Base-by-base conservation (phyloP, 441 rosid species). In the Sinapis alba region DNA sequence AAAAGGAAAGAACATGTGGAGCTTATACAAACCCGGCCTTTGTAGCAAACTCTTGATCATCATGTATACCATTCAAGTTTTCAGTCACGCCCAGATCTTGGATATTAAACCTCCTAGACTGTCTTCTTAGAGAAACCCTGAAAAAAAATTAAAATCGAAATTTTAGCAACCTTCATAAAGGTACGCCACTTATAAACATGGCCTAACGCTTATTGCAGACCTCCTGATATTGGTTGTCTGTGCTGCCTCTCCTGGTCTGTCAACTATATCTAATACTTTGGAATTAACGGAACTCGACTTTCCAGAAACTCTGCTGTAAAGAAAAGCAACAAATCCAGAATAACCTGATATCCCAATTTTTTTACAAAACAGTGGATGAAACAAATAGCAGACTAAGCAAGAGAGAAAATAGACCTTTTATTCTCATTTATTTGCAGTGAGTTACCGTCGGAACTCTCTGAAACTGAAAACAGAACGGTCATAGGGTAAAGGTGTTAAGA, bases 111-210 rank as follows among this genome's bases (percentile, higher is more conserved):
- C 41, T 54, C 8, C 56, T 13, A 41, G 83, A 76, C 56, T 68
- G 79, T 65, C 84, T 78, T 78, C 77, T 79, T 24, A 30, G 24
- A 38, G 63, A 61, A 41, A 67, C 57, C 72, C 84, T 78, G 74
- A 32, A 6, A 47, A 19, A 10, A 10, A 43, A 28, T 7, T 18
- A 7, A 43, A 45, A 15, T 43, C 12, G 21, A 23, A 32, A 63
- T 8, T 62, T 62, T 51, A 67, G 64, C 64, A 36, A 51, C 9
- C 59, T 61, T 53, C 27, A 66, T 8, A 51, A 43, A 6, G 27
- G 65, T 30, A 54, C 50, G 50, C 20, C 19, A 72, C 41, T 67
- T n/a, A 43, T 54, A 53, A 53, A 43, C 11, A 65, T 21, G 27
- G 71, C 8, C 9, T 57, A 50, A 65, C 16, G n/a, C 26, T 16